Conservation (phyloP, 1,284 basidiomycete genomes). For the Papiliotrema nemorosa region DNA sequence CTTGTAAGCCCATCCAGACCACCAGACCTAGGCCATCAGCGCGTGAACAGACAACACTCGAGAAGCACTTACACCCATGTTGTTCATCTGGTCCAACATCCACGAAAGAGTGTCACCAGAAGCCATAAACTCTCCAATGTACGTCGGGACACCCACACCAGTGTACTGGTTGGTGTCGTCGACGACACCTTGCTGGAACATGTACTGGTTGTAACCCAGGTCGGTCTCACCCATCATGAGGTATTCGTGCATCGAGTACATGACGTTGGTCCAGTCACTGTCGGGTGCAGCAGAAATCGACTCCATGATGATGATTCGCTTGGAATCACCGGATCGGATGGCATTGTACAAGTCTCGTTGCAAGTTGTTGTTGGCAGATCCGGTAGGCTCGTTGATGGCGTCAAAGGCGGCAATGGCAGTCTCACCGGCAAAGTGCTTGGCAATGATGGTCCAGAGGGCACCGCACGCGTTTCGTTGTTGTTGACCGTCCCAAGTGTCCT, state of each 20-base stretch:
- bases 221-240: constrained; percentile 24
- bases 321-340: constrained; percentile 29
- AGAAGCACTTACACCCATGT: constrained; percentile 1
- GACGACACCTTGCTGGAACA: constrained; percentile 2
- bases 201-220: constrained; percentile 6
- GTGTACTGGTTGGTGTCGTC: neutral
- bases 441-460: constrained; percentile 34
- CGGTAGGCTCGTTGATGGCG: constrained; percentile 40
- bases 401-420: constrained; percentile 31
- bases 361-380: constrained; percentile 29
- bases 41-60: neutral
- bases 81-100: constrained; percentile 29
- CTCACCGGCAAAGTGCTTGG: constrained; percentile 29
- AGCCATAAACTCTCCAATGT: constrained; percentile 40
- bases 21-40: constrained; percentile 13
- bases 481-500: constrained; percentile 26
- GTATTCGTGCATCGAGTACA: constrained; percentile 40
- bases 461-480: constrained; percentile 20
- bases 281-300: constrained; percentile 29
- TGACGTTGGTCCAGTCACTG: constrained; percentile 39
- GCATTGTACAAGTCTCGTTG: constrained; percentile 38
- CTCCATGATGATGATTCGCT: constrained; percentile 36
- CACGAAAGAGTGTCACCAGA: constrained; percentile 24
- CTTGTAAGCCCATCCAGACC: constrained; percentile 32
- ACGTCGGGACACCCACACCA: constrained; percentile 19